Base-by-base conservation (phyloP, 805 yeast species). In the Candida nanaspora region DNA sequence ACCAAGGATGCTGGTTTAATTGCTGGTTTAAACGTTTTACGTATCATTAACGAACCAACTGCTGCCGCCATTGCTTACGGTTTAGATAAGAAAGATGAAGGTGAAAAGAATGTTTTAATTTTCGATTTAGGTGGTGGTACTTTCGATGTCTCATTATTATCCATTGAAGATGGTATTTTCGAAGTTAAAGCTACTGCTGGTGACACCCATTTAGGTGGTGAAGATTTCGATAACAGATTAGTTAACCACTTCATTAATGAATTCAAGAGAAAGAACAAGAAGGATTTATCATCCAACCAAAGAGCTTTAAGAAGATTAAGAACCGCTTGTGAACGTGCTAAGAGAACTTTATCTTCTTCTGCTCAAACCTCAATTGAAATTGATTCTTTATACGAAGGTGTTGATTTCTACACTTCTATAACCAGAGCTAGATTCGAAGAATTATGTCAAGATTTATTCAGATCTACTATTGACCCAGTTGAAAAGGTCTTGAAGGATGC, bases 381-480 rank as follows among this genome's bases (percentile, higher is more conserved):
- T 61, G 98, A 89, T 70, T 89, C 98, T 35, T 72, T 89, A 56
- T 87, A 66, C 71, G 97, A 89, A 72, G 98, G 98, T 75, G 70
- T 86, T 57, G 98, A 89, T 70, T 89, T 89, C 78, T 88, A 87
- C 82, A 86, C 96, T 46, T 84, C 95, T 37, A 78, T 89, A 61
- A 88, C 98, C 59, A 86, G 97, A 75, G 97, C 97, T 50, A 84
- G 97, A 77, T 89, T 89, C 67, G 97, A 89, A 78, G 97, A 89
- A 72, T 74, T 89, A 54, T 87, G 96, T 78, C 88, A 85, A 61
- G 91, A 87, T 61, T 74, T 87, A 63, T 89, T 89, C 82, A 86
- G 95, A 75, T 81, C 91, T 44, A 89, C 97, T 47, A 66, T 89
- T 52, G 95, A 86, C 53, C 97, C 97, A 48, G 97, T 89, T 52